These are phyloP conservation scores for Aspergillus quadricinctus DNA, from an alignment of 2,329 filamentous ascomycete genomes.

Conservation along the genomic window DNA sequence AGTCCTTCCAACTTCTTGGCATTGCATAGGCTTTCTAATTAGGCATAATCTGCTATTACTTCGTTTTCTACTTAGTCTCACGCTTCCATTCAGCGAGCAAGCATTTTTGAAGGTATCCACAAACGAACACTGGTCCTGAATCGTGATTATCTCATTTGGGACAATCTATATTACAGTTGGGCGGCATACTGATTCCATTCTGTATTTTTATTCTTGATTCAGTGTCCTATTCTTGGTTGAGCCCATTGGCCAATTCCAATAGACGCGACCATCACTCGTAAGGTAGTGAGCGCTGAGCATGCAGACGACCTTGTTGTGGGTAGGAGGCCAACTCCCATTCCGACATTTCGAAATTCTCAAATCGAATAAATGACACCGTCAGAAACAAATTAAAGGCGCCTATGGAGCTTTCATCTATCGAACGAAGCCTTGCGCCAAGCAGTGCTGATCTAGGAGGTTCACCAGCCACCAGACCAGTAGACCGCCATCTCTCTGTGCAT, in stretches of 20 bases:
- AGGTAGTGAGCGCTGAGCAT: background rate
- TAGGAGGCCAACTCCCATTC: background rate
- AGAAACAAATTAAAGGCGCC: background rate
- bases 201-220: background rate
- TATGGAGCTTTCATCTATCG: background rate
- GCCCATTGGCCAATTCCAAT: background rate
- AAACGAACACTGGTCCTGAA: background rate
- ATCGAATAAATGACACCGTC: background rate
- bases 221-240: background rate
- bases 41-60: slow-evolving; percentile 6
- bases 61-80: background rate
- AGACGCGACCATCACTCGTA: background rate
- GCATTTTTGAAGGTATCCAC: background rate
- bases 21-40: slow-evolving; percentile 3
- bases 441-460: background rate
- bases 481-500: background rate
- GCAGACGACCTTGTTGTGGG: background rate
- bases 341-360: background rate
- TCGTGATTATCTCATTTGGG: background rate
- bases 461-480: background rate
- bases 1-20: slow-evolving; percentile 6
- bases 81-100: background rate
- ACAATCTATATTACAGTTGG: background rate
- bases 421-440: background rate
- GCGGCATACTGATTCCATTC: background rate